A percentile compares a stretch with the other conserved stretches of the same genome.
phyloP scores from a whole-genome alignment of 805 yeast species.

The Myxozyma geophila region DNA sequence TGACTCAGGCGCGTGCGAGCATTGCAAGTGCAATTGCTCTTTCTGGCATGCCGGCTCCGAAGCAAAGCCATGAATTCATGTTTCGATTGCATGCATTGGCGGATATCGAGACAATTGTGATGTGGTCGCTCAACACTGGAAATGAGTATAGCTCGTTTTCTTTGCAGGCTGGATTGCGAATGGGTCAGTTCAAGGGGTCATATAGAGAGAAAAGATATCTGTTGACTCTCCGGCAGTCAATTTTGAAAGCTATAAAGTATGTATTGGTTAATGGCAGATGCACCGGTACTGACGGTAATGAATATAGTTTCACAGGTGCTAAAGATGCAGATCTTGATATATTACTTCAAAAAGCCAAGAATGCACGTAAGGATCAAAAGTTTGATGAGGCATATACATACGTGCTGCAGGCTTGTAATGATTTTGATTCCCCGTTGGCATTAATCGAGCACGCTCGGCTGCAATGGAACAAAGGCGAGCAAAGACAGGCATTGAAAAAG shows the following conservation, averaged over 20 bases:
- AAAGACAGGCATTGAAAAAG: slow-evolving; percentile 68
- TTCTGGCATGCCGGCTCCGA: slow-evolving; percentile 55
- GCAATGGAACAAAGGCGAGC: slow-evolving; percentile 88
- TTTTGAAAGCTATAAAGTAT: slow-evolving; percentile 43
- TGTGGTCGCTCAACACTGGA: slow-evolving; percentile 11
- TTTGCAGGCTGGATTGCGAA: slow-evolving; percentile 37
- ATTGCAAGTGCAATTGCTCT: slow-evolving; percentile 65
- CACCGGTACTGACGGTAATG: no score
- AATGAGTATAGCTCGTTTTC: slow-evolving; percentile 31
- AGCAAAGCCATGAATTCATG: slow-evolving; percentile 54
- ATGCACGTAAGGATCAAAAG: slow-evolving; percentile 70
- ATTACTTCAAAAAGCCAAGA: slow-evolving; percentile 62
- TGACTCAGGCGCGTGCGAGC: slow-evolving; percentile 57
- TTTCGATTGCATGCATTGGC: slow-evolving; percentile 64
- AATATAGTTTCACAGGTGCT: slow-evolving; percentile 6
- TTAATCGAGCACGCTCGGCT: slow-evolving; percentile 74
- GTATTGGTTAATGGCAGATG: background rate
- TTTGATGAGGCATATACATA: slow-evolving; percentile 73
- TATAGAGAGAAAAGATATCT: slow-evolving; percentile 66
- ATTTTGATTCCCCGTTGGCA: slow-evolving; percentile 44
- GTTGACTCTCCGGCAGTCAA: slow-evolving; percentile 62
- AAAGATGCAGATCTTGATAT: slow-evolving; percentile 48
- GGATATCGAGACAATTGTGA: slow-evolving; percentile 56
- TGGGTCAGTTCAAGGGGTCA: slow-evolving; percentile 51
- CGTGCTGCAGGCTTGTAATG: slow-evolving; percentile 58